Evolutionary conservation across 2,329 filamentous ascomycete genomes (phyloP).

Genomic region (Ophiostoma australiae): DNA sequence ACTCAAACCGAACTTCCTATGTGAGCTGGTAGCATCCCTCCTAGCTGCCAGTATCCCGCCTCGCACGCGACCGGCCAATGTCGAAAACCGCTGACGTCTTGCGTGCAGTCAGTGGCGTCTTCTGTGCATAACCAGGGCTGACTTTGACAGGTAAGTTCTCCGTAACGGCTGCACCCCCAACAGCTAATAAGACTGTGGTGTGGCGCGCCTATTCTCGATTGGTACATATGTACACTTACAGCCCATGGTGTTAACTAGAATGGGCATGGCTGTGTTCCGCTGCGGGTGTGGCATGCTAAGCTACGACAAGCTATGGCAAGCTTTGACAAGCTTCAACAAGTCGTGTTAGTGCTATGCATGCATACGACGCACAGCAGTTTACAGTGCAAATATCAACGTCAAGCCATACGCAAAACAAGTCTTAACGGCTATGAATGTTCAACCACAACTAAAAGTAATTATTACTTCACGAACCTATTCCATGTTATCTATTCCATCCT

Average conservation of each 20-base stretch:
- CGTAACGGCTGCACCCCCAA: neutral
- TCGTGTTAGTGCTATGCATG: neutral
- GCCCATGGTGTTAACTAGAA: neutral
- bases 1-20: neutral
- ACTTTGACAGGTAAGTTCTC: neutral
- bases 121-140: neutral
- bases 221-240: too few relatives aligned
- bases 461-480: too few relatives aligned
- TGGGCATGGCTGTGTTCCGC: neutral
- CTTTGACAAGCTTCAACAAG: neutral
- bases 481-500: neutral
- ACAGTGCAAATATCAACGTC: neutral
- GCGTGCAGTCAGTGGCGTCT: neutral
- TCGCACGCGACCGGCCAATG: neutral
- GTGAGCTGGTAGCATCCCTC: neutral
- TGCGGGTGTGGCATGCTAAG: slow-evolving; percentile 7
- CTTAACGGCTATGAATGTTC: too few relatives aligned
- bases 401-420: neutral
- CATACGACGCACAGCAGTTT: neutral
- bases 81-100: neutral
- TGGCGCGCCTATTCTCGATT: neutral
- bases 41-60: neutral
- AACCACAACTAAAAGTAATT: too few relatives aligned
- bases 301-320: neutral
- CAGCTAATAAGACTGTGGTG: neutral